Percentiles rank a stretch among this genome's conserved stretches.
phyloP scores from a whole-genome alignment of 495 filamentous ascomycete genomes.

The Zalerion maritima region DNA sequence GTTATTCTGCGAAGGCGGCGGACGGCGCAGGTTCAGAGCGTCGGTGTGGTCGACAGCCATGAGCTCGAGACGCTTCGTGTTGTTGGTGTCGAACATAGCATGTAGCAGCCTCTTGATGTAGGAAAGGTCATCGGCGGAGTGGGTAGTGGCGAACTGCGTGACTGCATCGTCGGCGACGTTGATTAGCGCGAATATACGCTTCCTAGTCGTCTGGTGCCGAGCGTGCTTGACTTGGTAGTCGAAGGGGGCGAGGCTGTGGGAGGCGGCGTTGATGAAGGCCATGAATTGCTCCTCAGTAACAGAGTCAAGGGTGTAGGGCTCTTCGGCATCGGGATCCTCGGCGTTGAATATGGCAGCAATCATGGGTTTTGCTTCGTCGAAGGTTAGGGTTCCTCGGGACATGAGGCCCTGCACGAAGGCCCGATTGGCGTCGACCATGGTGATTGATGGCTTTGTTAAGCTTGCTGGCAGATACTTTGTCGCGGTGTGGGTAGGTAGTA shows the following conservation, averaged over 20 bases:
- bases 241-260: slow-evolving; percentile 56
- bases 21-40: slow-evolving; percentile 48
- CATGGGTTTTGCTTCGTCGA: slow-evolving; percentile 53
- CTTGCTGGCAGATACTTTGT: too few relatives aligned
- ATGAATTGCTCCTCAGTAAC: slow-evolving; percentile 55
- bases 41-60: slow-evolving; percentile 67
- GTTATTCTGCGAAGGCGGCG: slow-evolving; percentile 19
- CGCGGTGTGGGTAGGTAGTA: too few relatives aligned
- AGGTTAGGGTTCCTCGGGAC: slow-evolving; percentile 58
- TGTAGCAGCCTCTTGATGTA: slow-evolving; percentile 83
- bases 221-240: slow-evolving; percentile 76
- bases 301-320: slow-evolving; percentile 29
- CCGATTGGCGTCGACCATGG: slow-evolving; percentile 65
- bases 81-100: slow-evolving; percentile 80
- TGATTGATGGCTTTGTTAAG: too few relatives aligned
- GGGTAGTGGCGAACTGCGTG: slow-evolving; percentile 75
- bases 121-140: slow-evolving; percentile 70
- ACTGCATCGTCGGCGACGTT: slow-evolving; percentile 74
- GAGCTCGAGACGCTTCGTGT: slow-evolving; percentile 58
- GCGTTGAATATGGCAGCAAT: slow-evolving; percentile 59
- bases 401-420: slow-evolving; percentile 92
- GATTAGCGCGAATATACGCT: slow-evolving; percentile 59
- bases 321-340: slow-evolving; percentile 12
- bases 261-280: slow-evolving; percentile 52
- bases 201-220: slow-evolving; percentile 41